These are phyloP conservation scores for Cyanidium caldarium DNA, from an alignment of 23 red algal species.

Conservation along the genomic window DNA sequence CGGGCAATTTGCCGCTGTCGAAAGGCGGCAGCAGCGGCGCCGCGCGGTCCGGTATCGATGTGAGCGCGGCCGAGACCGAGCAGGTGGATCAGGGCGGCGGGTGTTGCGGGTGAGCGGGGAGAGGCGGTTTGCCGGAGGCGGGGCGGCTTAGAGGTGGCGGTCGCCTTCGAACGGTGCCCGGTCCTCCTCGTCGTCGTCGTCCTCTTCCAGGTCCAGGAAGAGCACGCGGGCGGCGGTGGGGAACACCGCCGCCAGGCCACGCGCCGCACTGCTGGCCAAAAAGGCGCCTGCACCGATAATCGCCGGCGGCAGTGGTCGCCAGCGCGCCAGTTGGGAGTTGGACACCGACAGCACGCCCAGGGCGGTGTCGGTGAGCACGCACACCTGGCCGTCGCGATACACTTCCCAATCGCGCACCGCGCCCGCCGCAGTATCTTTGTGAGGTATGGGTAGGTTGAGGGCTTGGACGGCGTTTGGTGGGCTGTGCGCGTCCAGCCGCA, in stretches of 20 bases:
- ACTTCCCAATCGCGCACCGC: no score
- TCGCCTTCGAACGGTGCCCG: not conserved
- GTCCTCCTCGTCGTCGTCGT: not conserved
- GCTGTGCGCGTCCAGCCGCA: no score
- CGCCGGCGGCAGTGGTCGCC: no score
- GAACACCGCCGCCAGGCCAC: not conserved
- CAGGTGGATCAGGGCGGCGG: not conserved
- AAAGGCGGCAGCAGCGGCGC: not conserved
- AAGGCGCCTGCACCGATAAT: no score
- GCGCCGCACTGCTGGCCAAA: not conserved
- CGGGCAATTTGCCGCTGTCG: not conserved
- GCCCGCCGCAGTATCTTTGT: no score
- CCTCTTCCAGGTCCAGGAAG: not conserved
- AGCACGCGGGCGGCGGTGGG: not conserved
- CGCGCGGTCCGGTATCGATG: conserved; percentile 4
- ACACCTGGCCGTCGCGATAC: no score
- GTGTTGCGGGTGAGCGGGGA: not conserved
- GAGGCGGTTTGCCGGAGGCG: not conserved
- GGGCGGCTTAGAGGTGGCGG: not conserved
- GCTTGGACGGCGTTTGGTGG: no score
- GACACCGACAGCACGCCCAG: no score
- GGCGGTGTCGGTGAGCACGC: no score
- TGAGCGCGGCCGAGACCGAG: not conserved
- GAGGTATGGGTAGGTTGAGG: no score
- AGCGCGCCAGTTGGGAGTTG: no score